Conservation (phyloP, 2,329 filamentous ascomycete genomes). For the Fusarium sp. region DNA sequence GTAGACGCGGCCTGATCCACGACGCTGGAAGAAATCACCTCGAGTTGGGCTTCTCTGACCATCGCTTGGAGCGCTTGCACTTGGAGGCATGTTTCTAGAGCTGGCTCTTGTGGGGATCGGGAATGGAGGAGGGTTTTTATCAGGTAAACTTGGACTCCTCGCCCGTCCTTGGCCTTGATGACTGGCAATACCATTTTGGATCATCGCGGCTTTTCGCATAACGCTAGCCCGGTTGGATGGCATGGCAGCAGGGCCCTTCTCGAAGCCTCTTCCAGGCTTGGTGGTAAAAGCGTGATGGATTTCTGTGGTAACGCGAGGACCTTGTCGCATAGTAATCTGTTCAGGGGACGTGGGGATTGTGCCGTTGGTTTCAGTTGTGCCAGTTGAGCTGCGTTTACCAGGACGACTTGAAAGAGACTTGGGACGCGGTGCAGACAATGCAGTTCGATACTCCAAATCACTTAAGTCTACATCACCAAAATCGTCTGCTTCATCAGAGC, state of each 20-base stretch:
- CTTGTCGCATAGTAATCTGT: constrained; percentile 45
- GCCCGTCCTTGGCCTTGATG: constrained; percentile 70
- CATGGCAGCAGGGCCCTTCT: constrained; percentile 51
- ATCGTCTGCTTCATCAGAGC: constrained; percentile 73
- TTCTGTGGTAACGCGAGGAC: constrained; percentile 51
- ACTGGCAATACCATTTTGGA: constrained; percentile 78
- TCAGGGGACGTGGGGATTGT: constrained; percentile 57
- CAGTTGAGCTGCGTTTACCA: constrained; percentile 54
- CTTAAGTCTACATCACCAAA: constrained; percentile 69
- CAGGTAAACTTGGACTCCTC: constrained; percentile 72
- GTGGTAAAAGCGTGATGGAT: constrained; percentile 56
- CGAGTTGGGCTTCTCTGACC: constrained; percentile 81
- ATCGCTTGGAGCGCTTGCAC: constrained; percentile 73
- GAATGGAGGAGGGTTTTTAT: constrained; percentile 82
- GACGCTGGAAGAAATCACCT: constrained; percentile 64
- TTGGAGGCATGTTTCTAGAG: constrained; percentile 77
- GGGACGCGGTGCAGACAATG: constrained; percentile 70
- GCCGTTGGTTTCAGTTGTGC: constrained; percentile 43
- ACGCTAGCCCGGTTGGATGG: constrained; percentile 62
- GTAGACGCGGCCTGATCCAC: constrained; percentile 59
- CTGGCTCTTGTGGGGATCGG: constrained; percentile 91
- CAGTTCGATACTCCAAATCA: constrained; percentile 74
- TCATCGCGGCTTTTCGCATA: constrained; percentile 82
- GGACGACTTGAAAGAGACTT: constrained; percentile 51
- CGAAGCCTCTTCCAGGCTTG: constrained; percentile 49